Base-by-base conservation (phyloP, 2,329 filamentous ascomycete genomes). In the Colletotrichum sp. region DNA sequence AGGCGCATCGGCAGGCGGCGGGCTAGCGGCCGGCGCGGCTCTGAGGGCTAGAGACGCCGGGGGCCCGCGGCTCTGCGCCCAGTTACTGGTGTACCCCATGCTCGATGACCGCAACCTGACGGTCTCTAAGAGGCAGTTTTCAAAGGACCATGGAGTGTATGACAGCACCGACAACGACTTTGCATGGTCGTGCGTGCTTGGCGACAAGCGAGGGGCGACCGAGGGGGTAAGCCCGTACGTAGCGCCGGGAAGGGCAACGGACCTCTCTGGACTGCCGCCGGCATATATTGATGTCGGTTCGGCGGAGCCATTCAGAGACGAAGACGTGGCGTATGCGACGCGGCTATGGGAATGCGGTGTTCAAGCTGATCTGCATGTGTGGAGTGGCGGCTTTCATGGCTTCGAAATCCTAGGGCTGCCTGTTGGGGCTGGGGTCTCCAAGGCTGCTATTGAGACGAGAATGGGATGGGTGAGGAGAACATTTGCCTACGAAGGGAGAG, bases 41-140 rank as follows among this genome's bases (percentile, higher is more conserved):
- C 78, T 88, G 63, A 80, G 85, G 76, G 85, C 85, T 9, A 79
- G 85, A 24, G 84, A 87, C 75, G 75, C 79, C 26, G 66, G 78
- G 55, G 59, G 85, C 79, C 71, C 80, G 78, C 52, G 77, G 84
- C 71, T 84, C 80, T 55, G 85, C 84, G 80, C 78, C 16, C 84
- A 88, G 80, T 82, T 89, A 60, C 82, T 89, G 13, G 81, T 87
- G 62, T 86, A 86, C 65, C 87, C 86, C 5, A 89, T 89, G 87
- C 80, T 89, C 15, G 87, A 89, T 78, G 85, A 89, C 75, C 80
- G 83, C 57, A 80, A 82, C n/a, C 80, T 76, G n/a, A 62, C 62
- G 55, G 75, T 75, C 9, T 83, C 83, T 6, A 80, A 81, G n/a
- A 76, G 77, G 16, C 82, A 84, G 16, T 82, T 85, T 64, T 4